Percentiles rank a stretch among this genome's conserved stretches.
Evolutionary conservation across 2,329 filamentous ascomycete genomes (phyloP).

Genomic region (Sclerotinia sclerotiorum): DNA sequence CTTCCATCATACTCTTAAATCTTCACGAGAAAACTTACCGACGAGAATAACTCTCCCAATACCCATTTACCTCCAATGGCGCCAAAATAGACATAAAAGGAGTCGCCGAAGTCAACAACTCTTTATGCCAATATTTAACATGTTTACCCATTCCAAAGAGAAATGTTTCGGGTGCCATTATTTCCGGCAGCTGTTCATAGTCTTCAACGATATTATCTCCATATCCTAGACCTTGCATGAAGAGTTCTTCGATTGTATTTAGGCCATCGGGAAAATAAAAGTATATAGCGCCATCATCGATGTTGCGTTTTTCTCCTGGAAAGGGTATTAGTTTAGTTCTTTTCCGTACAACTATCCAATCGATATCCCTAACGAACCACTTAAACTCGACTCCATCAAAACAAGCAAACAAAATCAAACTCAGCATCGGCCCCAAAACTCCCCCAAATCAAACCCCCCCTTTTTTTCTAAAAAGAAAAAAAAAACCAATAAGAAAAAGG

Average conservation of each 20-base stretch:
- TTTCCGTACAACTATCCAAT: not conserved
- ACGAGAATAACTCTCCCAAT: not conserved
- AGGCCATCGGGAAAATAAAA: not conserved
- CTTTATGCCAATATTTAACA: not conserved
- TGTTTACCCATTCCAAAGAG: slow-evolving; percentile 1
- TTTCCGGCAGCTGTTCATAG: not conserved
- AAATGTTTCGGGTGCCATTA: not conserved
- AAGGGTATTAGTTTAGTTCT: not conserved
- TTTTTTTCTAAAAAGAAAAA: not conserved
- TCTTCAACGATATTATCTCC: not conserved
- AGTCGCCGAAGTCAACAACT: not conserved
- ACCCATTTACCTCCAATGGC: slow-evolving; percentile 9
- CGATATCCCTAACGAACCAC: too few relatives aligned
- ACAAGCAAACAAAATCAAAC: not conserved
- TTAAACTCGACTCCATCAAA: too few relatives aligned
- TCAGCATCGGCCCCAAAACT: accelerated
- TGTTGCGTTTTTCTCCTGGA: not conserved
- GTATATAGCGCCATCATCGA: not conserved
- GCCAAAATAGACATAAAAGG: not conserved
- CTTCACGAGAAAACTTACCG: not conserved
- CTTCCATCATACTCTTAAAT: too few relatives aligned
- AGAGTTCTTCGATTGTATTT: not conserved
- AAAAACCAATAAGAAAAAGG: too few relatives aligned
- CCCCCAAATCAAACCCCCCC: not conserved
- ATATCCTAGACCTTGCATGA: not conserved